Evolutionary conservation across 208 protist genomes (phyloP).

Genomic region (Leptomonas seymouri): DNA sequence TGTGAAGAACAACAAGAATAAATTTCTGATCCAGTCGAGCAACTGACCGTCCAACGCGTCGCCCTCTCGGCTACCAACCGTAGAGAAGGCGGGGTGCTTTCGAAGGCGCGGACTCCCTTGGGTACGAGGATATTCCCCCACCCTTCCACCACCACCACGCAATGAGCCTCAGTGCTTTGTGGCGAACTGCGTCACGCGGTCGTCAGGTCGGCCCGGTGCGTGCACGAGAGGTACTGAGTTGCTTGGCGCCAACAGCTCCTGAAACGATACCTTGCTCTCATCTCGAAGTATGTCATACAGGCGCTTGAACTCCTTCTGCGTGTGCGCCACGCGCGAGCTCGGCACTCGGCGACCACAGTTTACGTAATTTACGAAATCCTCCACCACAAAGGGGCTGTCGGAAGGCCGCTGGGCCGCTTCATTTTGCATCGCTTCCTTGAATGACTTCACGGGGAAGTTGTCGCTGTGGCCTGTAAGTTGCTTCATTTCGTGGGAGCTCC

Average conservation of each 20-base stretch:
- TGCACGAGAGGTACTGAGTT: slow-evolving; percentile 55
- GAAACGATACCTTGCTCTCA: slow-evolving; percentile 45
- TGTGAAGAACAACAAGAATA: too few relatives aligned
- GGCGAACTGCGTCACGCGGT: slow-evolving; percentile 58
- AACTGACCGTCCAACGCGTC: too few relatives aligned
- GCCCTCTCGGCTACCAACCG: too few relatives aligned
- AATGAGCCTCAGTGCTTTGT: slow-evolving; percentile 14
- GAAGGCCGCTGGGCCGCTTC: slow-evolving; percentile 63
- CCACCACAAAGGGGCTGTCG: slow-evolving; percentile 73
- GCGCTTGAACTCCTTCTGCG: slow-evolving; percentile 57
- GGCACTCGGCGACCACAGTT: slow-evolving; percentile 84
- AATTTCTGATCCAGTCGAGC: too few relatives aligned
- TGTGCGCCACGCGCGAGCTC: slow-evolving; percentile 44
- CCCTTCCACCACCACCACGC: too few relatives aligned
- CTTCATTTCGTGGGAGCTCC: not conserved
- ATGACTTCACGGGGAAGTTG: slow-evolving; percentile 52
- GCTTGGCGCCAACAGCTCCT: slow-evolving; percentile 54
- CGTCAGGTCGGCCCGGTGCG: slow-evolving; percentile 41
- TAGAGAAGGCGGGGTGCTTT: too few relatives aligned
- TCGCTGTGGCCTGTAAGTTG: slow-evolving; percentile 32
- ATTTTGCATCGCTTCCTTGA: slow-evolving; percentile 59
- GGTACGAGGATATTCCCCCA: too few relatives aligned
- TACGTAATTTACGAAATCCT: slow-evolving; percentile 92
- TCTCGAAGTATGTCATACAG: slow-evolving; percentile 57
- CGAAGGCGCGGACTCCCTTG: too few relatives aligned